Conservation (phyloP, 23 red algal species). For the Gracilaria gracilis region DNA sequence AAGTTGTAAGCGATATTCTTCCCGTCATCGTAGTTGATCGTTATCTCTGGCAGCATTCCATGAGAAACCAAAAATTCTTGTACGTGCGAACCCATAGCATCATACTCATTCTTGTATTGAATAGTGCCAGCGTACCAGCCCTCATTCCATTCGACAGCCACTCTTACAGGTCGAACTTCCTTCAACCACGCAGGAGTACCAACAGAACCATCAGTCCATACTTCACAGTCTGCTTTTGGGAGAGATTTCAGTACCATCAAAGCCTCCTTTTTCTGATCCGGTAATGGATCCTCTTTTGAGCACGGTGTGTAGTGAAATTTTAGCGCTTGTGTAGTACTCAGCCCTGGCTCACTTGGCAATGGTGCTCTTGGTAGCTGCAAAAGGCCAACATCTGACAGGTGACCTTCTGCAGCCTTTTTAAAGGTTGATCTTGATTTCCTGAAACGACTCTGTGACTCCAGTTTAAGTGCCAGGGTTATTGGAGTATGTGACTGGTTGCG, state of each 20-base stretch:
- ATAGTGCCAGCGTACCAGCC: conserved; percentile 4
- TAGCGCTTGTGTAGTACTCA: neutral
- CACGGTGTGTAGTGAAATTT: neutral
- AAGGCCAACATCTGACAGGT: neutral
- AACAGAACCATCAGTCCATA: conserved; percentile 1
- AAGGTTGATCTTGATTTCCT: neutral
- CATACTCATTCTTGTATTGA: neutral
- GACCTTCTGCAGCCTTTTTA: neutral
- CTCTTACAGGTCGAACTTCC: neutral
- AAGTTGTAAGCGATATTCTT: no score
- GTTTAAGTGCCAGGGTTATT: neutral
- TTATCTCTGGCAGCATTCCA: neutral
- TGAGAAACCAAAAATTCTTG: neutral
- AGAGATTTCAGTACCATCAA: neutral
- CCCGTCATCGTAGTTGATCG: neutral
- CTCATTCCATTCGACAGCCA: conserved; percentile 3
- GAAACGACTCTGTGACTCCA: neutral
- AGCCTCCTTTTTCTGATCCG: neutral
- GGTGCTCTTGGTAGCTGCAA: neutral
- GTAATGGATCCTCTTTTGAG: neutral
- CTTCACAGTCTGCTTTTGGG: neutral
- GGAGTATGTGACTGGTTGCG: neutral
- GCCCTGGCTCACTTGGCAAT: neutral
- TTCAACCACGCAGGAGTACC: neutral
- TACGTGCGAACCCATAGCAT: neutral